A percentile compares a stretch with the other conserved stretches of the same genome.
Conservation (phyloP, 1,139 yeast genomes). For the Arxiozyma slooffiae region DNA sequence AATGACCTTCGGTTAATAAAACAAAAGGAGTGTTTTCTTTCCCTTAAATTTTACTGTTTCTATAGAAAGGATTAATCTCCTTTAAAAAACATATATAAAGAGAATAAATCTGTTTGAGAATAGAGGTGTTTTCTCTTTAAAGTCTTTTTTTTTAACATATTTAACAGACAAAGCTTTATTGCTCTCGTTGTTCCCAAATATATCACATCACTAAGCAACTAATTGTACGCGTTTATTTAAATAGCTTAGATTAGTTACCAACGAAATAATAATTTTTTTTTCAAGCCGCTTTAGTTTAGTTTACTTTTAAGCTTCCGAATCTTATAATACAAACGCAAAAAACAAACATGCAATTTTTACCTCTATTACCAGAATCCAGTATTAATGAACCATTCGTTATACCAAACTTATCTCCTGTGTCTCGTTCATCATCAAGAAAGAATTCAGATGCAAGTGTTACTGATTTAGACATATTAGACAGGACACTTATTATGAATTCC, state of each 20-base stretch:
- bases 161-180: no score
- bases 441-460: slow-evolving; percentile 19
- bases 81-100: no score
- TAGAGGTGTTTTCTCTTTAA: no score
- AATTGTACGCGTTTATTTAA: neutral
- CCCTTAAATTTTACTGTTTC: neutral
- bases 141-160: no score
- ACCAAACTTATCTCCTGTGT: slow-evolving; percentile 52
- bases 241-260: neutral
- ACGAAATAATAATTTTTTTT: neutral
- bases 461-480: slow-evolving; percentile 11
- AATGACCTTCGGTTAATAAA: neutral
- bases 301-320: no score
- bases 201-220: neutral
- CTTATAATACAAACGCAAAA: neutral
- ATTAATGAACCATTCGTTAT: slow-evolving; percentile 47
- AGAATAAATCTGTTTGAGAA: no score
- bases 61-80: no score
- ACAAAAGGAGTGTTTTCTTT: no score
- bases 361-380: slow-evolving; percentile 42
- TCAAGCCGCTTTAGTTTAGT: no score
- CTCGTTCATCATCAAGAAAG: slow-evolving; percentile 29
- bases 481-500: slow-evolving; percentile 2
- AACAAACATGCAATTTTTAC: slow-evolving; percentile 35
- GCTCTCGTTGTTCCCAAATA: neutral